Evolutionary conservation across 176 grass and related monocot genomes (phyloP).

Genomic region (Rhynchospora pubera): DNA sequence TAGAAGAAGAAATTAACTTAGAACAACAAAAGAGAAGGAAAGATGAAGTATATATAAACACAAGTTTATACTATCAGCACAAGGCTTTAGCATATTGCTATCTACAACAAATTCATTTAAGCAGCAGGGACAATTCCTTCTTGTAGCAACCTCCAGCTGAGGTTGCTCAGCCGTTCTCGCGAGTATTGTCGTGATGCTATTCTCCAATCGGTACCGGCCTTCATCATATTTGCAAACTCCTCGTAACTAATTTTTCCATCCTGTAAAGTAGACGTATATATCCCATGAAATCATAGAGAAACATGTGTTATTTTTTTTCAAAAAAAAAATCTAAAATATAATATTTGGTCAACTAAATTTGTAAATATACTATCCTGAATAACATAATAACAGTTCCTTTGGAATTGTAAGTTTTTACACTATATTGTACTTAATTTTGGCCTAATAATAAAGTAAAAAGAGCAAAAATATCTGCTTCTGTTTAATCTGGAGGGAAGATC

Average conservation of each 20-base stretch:
- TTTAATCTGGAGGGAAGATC: too few relatives aligned
- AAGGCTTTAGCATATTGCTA: not conserved
- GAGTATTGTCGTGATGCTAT: conserved; percentile 83
- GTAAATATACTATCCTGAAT: not conserved
- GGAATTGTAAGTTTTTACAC: not conserved
- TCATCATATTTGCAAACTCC: conserved; percentile 74
- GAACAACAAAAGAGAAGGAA: not conserved
- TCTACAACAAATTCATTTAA: not conserved
- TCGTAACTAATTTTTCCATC: conserved; percentile 77
- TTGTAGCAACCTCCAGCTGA: conserved; percentile 57
- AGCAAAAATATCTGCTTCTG: not conserved
- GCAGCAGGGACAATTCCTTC: conserved; percentile 30
- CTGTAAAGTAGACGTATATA: conserved; percentile 23
- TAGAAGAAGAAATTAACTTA: not conserved
- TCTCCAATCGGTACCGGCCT: conserved; percentile 82
- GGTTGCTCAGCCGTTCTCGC: conserved; percentile 54
- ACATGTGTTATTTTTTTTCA: not conserved
- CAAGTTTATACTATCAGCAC: not conserved
- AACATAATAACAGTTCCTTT: not conserved
- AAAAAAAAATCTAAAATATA: not conserved
- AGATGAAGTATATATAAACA: not conserved
- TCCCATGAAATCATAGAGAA: not conserved
- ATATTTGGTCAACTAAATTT: not conserved
- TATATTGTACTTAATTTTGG: not conserved
- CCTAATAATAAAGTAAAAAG: not conserved